A percentile compares a stretch with the other conserved stretches of the same genome.
phyloP scores from a whole-genome alignment of 116 monocot species.

The Zostera marina region DNA sequence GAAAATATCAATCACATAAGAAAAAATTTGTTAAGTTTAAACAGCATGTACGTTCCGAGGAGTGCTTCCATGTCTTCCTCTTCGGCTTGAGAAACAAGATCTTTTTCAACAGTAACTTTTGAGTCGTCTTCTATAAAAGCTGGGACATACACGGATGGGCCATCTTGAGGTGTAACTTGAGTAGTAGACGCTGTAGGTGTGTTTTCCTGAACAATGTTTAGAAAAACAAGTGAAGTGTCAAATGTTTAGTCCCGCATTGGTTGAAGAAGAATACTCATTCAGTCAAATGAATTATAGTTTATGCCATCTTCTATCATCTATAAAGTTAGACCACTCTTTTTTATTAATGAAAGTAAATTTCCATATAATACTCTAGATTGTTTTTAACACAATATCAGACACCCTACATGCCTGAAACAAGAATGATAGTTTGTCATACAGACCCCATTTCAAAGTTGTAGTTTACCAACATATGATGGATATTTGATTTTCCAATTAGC shows the following conservation, averaged over 20 bases:
- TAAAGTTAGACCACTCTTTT: too few relatives aligned
- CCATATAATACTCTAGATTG: too few relatives aligned
- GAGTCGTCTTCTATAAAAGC: conserved; percentile 49
- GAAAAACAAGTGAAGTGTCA: neutral
- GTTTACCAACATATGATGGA: too few relatives aligned
- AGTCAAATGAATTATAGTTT: too few relatives aligned
- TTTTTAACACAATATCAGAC: too few relatives aligned
- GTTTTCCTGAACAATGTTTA: conserved; percentile 39
- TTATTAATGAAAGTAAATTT: too few relatives aligned
- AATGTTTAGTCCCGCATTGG: neutral
- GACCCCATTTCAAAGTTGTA: too few relatives aligned
- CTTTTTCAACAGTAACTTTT: conserved; percentile 88
- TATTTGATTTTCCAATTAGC: too few relatives aligned
- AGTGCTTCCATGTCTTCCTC: conserved; percentile 99
- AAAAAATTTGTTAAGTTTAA: neutral
- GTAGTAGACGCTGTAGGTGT: conserved; percentile 38
- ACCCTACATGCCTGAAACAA: too few relatives aligned
- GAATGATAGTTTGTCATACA: too few relatives aligned
- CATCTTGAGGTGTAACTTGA: conserved; percentile 45
- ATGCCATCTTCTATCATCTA: too few relatives aligned
- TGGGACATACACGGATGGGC: conserved; percentile 21
- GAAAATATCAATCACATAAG: neutral
- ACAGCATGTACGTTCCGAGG: conserved; percentile 64
- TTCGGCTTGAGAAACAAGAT: conserved; percentile 94
- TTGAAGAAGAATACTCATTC: too few relatives aligned